Base-by-base conservation (phyloP, 2,329 filamentous ascomycete genomes). In the Xylaria sp. region DNA sequence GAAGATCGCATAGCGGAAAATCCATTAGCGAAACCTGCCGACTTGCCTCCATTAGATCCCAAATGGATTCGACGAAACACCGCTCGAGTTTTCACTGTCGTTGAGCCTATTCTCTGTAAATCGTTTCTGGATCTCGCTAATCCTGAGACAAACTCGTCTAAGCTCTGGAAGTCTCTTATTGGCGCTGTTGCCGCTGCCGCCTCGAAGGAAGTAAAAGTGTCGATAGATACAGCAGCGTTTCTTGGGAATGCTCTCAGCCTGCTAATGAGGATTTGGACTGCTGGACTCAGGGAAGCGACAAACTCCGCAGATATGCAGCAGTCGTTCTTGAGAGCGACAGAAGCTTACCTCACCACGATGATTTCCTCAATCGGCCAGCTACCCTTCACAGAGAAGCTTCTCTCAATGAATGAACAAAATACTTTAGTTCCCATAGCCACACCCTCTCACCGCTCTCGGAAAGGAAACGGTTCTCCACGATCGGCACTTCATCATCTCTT, bases 181-280 rank as follows among this genome's bases (percentile, higher is more conserved):
- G 82, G 83, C 3, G 88, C 90, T 1, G 83, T 94, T 31, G 86
- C 89, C 2, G 86, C 87, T 58, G 92, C 92, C 48, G 91, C 91
- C 28, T 87, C 86, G 51, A 97, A 97, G 80, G 96, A 99, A 80
- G 91, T 99, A 74, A 97, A 95, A 75, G 90, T 94, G 7, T 94
- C 94, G 0, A 87, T 88, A 13, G 95, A 98, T 70, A 93, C 94
- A 1, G 92, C 93, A 76, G 88, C 90, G 69, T 95, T 94, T 67
- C 86, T 97, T 70, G 91, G 92, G 25, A 86, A 89, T 51, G 85
- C 94, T 25, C 86, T 95, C 59, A 89, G 89, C 51, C 80, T 94
- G 25, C 82, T 97, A 7, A 87, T 89, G 58, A 88, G 86, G 31
- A 79, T 94, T 2, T 97, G 94, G 93, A 83, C 83, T 20, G 78